Evolutionary conservation across 1,284 basidiomycete genomes (phyloP), one percentile per base, ranked within the genome.

Genomic region (Rhizoctonia solani): DNA sequence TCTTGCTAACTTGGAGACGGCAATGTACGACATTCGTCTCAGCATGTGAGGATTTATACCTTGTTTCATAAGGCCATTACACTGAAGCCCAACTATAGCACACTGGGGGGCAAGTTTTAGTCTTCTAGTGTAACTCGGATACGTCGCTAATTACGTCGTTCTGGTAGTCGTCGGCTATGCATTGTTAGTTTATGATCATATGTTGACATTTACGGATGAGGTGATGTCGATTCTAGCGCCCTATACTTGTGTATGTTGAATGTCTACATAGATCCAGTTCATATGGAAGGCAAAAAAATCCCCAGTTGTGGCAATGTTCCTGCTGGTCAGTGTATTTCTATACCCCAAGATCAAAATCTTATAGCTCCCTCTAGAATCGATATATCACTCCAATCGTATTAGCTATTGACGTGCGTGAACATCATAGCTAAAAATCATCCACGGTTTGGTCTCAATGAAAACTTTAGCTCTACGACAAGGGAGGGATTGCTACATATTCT

Each of bases 161-260:
- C 16, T 39, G 21, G 25, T 27, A 69, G 69, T 54, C 21, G 65
- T 61, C 11, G 69, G 69, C 14, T 69, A 37, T 46, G 65, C 66
- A 8, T 25, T 67, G 4, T 27, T 69, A n/a, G 21, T 66, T 4
- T 69, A 66, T 37, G 68, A 69, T 46, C 68, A 69, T 27, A 30
- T 59, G 30, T 34, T 58, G 25, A 69, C 68, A 14, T 66, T 69
- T 32, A 34, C 68, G 5, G 68, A 69, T 32, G 68, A 69, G 61
- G 68, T 69, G 61, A 32, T 39, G 37, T n/a, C 9, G 3, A 9
- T 42, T n/a, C 6, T 8, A 4, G 11, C 34, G 11, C 1, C 54
- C 19, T 16, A 21, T 16, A 19, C 6, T 16, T 1, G 14, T 34
- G 19, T 21, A 19, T 32, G 4, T 23, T 47, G 9, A 8, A 47